Percentiles rank a stretch among this genome's conserved stretches.
Evolutionary conservation across 2,329 filamentous ascomycete species (phyloP).

Genomic region (Botrytis galanthina): DNA sequence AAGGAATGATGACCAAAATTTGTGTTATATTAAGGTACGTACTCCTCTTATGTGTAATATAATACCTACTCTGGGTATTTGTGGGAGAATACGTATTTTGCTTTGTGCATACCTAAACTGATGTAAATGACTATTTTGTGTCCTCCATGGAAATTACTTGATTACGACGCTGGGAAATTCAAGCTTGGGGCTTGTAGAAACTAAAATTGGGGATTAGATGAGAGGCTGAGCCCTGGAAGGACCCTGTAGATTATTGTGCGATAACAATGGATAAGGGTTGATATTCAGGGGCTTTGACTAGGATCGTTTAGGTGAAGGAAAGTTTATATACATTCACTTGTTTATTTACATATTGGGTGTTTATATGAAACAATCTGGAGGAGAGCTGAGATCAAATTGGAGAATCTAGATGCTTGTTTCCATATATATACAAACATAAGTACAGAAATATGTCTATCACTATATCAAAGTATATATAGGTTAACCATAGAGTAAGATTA

Average conservation of each 20-base stretch:
- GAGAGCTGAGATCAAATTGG: not conserved
- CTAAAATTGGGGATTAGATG: not conserved
- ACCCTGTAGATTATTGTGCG: not conserved
- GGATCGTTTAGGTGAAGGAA: not conserved
- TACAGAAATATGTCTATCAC: not conserved
- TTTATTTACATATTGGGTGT: not conserved
- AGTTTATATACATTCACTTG: not conserved
- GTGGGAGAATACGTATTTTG: not conserved
- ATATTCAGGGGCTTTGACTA: constrained; percentile 4
- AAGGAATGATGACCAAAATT: constrained; percentile 2
- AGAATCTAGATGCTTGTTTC: not conserved
- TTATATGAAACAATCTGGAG: not conserved
- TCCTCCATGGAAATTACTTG: not conserved
- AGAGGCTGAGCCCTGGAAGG: not conserved
- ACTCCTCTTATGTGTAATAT: not conserved
- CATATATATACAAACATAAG: not conserved
- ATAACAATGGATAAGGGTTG: constrained; percentile 10
- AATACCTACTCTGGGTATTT: not conserved
- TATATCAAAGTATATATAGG: not conserved
- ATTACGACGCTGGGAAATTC: constrained; percentile 10
- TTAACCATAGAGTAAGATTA: not conserved
- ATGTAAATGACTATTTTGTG: not conserved
- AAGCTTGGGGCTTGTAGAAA: not conserved
- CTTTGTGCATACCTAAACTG: not conserved
- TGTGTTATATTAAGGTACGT: not conserved